Conservation (phyloP, 345 rosid genomes). For the Anastatica hierochuntica region DNA sequence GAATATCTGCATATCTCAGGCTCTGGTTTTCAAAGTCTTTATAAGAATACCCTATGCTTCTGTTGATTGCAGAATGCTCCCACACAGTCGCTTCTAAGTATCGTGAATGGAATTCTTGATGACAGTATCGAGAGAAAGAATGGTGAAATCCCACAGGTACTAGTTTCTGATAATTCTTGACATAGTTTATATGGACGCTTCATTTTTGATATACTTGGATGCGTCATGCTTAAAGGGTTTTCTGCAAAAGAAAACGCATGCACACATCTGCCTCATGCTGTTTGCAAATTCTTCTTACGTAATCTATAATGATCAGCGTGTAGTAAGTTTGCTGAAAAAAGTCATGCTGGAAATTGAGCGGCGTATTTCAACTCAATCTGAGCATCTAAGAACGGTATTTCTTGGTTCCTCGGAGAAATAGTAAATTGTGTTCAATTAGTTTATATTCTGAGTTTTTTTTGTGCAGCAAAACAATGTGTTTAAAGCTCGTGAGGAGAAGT, state of each 20-base stretch:
- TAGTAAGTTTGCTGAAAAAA: constrained; percentile 70
- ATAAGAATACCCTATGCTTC: constrained; percentile 11
- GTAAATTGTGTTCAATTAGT: constrained; percentile 49
- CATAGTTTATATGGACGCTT: too few species aligned
- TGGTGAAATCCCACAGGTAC: constrained; percentile 83
- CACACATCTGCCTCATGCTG: too few species aligned
- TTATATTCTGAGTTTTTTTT: constrained; percentile 15
- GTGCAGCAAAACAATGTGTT: constrained; percentile 86
- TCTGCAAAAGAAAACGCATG: too few species aligned
- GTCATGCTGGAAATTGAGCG: constrained; percentile 93
- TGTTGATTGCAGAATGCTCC: constrained; percentile 70
- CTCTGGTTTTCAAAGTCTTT: background rate
- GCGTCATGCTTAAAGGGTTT: too few species aligned
- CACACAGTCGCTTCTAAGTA: constrained; percentile 79
- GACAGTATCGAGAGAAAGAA: constrained; percentile 78
- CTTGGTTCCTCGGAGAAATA: constrained; percentile 22
- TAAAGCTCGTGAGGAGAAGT: constrained; percentile 84
- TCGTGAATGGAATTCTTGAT: constrained; percentile 80
- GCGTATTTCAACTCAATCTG: constrained; percentile 98
- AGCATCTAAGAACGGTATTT: constrained; percentile 74
- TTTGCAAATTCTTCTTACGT: too few species aligned
- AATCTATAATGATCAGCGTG: constrained; percentile 64
- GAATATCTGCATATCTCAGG: background rate
- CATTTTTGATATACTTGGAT: too few species aligned
- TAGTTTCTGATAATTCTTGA: background rate